phyloP scores from a whole-genome alignment of 352 stramenopile species.

The Achlya hypogyna region DNA sequence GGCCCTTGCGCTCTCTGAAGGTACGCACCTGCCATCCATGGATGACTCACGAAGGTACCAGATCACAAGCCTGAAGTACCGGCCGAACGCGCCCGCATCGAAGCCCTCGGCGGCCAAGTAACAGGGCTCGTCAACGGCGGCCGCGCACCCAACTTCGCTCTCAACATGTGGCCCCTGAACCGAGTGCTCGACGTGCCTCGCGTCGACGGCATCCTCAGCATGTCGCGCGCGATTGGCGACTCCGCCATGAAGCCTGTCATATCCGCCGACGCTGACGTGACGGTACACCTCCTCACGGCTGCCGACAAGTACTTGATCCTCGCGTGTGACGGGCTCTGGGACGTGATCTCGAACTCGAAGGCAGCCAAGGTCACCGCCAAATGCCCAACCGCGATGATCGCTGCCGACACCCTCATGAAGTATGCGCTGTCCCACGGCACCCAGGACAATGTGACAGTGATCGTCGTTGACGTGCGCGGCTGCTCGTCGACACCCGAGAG shows the following conservation, averaged over 20 bases:
- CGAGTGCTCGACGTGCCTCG: constrained; percentile 69
- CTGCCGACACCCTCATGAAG: constrained; percentile 46
- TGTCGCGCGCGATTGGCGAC: constrained; percentile 79
- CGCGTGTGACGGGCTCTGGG: constrained; percentile 74
- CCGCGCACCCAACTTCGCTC: constrained; percentile 43
- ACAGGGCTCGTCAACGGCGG: constrained; percentile 28
- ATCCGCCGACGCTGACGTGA: constrained; percentile 69
- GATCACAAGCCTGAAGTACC: constrained; percentile 79
- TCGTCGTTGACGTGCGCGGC: constrained; percentile 56
- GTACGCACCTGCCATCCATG: constrained; percentile 21
- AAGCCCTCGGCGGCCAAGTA: constrained; percentile 56
- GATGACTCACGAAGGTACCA: constrained; percentile 4
- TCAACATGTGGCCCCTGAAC: constrained; percentile 65
- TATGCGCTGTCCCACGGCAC: constrained; percentile 46
- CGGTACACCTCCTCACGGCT: constrained; percentile 40
- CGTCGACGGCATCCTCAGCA: constrained; percentile 68
- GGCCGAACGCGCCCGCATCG: constrained; percentile 56
- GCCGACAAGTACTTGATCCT: constrained; percentile 69
- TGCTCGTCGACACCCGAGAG: constrained; percentile 31
- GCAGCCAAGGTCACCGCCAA: constrained; percentile 46
- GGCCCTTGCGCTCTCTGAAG: constrained; percentile 44
- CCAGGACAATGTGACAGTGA: constrained; percentile 70
- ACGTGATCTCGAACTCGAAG: constrained; percentile 60
- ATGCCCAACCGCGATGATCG: constrained; percentile 43
- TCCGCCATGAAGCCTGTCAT: constrained; percentile 66